Percentiles rank a stretch among this genome's conserved stretches.
Conservation (phyloP, 345 rosid species). For the Raphanus sativus region DNA sequence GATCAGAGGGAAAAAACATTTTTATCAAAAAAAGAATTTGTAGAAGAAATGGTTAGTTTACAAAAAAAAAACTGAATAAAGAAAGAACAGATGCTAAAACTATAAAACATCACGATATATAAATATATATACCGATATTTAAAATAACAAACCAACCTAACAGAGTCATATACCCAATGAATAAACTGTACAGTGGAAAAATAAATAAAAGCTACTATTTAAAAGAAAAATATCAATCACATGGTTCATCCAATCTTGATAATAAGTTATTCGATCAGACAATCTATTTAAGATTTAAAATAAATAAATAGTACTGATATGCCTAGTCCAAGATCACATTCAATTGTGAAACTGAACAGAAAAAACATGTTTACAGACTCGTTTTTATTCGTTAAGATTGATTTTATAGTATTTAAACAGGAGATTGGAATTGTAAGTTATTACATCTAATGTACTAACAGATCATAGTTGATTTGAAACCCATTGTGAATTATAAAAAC, state of each 20-base stretch:
- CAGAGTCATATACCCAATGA: not conserved
- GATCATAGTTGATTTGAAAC: not conserved
- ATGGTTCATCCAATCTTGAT: not conserved
- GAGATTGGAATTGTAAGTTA: not conserved
- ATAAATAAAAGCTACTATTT: not conserved
- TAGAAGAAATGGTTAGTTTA: too few relatives aligned
- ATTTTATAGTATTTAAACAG: not conserved
- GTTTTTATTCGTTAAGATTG: not conserved
- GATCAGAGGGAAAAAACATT: too few relatives aligned
- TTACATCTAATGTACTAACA: not conserved
- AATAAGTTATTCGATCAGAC: not conserved
- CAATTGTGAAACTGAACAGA: not conserved
- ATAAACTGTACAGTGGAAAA: not conserved
- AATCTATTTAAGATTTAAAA: not conserved
- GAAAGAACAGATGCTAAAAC: not conserved
- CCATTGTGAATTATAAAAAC: not conserved
- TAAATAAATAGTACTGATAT: not conserved
- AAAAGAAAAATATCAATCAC: not conserved
- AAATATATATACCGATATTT: not conserved
- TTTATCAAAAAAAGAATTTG: too few relatives aligned
- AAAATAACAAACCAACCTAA: not conserved
- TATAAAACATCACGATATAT: not conserved
- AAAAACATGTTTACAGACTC: constrained; percentile 14
- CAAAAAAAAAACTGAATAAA: not conserved
- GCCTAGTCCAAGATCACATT: not conserved